Evolutionary conservation across 352 stramenopile genomes (phyloP), one percentile per base, ranked within the genome.

Genomic region (Pythium insidiosum): DNA sequence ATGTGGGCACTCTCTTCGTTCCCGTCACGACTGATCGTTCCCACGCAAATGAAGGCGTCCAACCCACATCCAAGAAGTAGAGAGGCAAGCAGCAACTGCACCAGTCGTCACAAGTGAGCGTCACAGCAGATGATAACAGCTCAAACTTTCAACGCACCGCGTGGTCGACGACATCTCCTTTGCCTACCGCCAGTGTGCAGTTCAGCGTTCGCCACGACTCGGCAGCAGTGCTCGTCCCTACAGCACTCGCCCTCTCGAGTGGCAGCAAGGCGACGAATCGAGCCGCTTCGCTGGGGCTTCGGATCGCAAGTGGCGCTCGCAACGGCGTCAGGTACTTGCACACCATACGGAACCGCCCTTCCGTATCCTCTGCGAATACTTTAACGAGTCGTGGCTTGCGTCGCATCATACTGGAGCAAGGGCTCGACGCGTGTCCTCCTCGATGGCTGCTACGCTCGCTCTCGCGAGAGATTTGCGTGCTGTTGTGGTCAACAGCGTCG

Each of bases 1-100:
- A 87, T 56, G 50, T 96, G 84, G 0, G 40, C 15, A 1, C 47
- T 29, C 10, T 42, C 35, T 65, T 47, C 23, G 29, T 16, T 38
- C 16, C 7, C 37, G 63, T 71, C 22, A 47, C 52, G 1, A 59
- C 51, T 18, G 61, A 66, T n/a, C 5, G 63, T 88, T 6, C 85
- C 84, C n/a, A 95, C 81, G 37, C 75, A 88, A 11, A 95, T 76
- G 54, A 77, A 96, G 2, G 84, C 83, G 39, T 94, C 75, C 2
- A 97, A 56, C 0, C 87, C 87, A 49, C 87, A 97, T 15, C 88
- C 85, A 5, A 95, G 57, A 6, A 97, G 62, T 12, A 97, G 46
- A 12, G 83, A 95, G 13, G 76, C 81, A 9, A 96, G 66, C 23
- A 96, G 54, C 6, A 88, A 22, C 78, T 91, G 59, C 18, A 38